Evolutionary conservation across 2,329 filamentous ascomycete genomes (phyloP).

Genomic region (Fusarium sp.): DNA sequence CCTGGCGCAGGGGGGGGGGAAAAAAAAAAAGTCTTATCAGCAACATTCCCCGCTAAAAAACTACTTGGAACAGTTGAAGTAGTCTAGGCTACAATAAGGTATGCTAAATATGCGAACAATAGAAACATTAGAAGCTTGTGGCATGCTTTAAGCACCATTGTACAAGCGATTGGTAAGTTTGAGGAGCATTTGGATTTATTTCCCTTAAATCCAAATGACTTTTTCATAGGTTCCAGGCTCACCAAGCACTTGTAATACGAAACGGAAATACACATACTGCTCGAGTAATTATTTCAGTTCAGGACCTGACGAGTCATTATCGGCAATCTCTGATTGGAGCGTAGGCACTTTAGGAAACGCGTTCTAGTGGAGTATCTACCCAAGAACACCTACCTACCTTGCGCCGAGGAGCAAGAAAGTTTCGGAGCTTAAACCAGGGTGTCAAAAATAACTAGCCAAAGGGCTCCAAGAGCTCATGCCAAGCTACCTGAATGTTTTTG

Average conservation of each 20-base stretch:
- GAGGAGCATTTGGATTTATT: background rate
- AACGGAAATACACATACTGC: background rate
- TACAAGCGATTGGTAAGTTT: too few species aligned
- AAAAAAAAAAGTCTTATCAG: constrained; percentile 34
- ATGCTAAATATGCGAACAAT: background rate
- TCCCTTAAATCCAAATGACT: background rate
- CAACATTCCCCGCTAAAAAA: constrained; percentile 27
- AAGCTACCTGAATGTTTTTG: background rate
- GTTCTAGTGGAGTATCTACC: constrained; percentile 6
- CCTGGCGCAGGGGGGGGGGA: background rate
- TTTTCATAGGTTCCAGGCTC: background rate
- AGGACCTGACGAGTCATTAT: constrained; percentile 8
- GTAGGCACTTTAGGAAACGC: constrained; percentile 31
- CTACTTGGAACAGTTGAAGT: background rate
- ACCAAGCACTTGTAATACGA: background rate
- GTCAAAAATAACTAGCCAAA: background rate
- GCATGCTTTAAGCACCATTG: background rate
- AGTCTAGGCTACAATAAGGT: constrained; percentile 6
- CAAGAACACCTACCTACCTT: background rate
- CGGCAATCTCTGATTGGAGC: constrained; percentile 23
- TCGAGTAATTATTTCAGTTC: constrained; percentile 1
- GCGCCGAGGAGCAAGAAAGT: background rate
- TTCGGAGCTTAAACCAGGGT: too few species aligned
- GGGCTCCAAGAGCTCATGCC: too few species aligned
- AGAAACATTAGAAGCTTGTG: background rate